Evolutionary conservation across 768 basidiomycete genomes (phyloP).

Genomic region (Lactarius pseudohatsudake): DNA sequence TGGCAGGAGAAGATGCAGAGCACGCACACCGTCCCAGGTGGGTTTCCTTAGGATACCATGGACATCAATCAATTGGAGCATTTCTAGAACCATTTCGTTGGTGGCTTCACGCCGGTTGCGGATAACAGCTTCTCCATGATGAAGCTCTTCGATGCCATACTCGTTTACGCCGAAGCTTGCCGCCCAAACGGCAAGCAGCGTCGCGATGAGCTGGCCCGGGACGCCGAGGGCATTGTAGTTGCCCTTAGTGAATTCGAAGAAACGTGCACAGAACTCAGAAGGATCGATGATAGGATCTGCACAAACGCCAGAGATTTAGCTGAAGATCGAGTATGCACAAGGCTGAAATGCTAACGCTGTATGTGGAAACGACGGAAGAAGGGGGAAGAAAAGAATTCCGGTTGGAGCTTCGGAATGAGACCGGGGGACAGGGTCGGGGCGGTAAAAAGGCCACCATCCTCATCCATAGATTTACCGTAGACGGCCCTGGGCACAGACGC

Average conservation of each 20-base stretch:
- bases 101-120: constrained; percentile 53
- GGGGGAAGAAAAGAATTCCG: constrained; percentile 78
- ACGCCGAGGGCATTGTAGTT: constrained; percentile 56
- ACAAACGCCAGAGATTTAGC: constrained; percentile 3
- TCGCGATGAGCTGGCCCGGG: constrained; percentile 74
- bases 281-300: constrained; percentile 86
- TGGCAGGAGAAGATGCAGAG: constrained; percentile 75
- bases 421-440: constrained; percentile 45
- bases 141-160: constrained; percentile 55
- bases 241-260: constrained; percentile 62
- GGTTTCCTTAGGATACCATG: constrained; percentile 78
- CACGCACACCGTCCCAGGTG: constrained; percentile 83
- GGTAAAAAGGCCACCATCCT: constrained; percentile 39
- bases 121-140: constrained; percentile 37
- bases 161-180: constrained; percentile 87
- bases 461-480: constrained; percentile 65
- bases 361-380: constrained; percentile 85
- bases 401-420: constrained; percentile 68
- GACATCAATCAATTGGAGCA: constrained; percentile 78
- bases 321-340: constrained; percentile 1
- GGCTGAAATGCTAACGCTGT: constrained; percentile 55
- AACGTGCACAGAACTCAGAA: constrained; percentile 74
- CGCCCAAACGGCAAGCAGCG: constrained; percentile 86
- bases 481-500: constrained; percentile 53
- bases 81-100: constrained; percentile 70